Percentiles rank a stretch among this genome's conserved stretches.
phyloP scores from a whole-genome alignment of 2,329 filamentous ascomycete species.

The Pseudofabraea citricarpa region DNA sequence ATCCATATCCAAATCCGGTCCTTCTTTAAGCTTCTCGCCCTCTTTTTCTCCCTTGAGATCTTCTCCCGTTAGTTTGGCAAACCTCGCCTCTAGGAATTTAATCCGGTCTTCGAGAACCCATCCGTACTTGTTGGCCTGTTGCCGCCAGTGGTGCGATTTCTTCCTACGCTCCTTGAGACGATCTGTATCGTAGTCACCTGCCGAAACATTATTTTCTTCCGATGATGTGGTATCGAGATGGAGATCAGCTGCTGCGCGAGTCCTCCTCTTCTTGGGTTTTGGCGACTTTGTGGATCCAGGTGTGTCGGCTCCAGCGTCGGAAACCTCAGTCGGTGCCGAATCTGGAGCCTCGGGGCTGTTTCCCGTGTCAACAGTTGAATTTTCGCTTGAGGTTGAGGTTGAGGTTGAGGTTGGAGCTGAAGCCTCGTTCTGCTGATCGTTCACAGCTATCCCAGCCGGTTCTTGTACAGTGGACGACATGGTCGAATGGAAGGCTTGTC shows the following conservation, averaged over 20 bases:
- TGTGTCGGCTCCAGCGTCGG: too few species aligned
- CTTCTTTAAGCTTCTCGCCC: background rate
- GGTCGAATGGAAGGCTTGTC: too few species aligned
- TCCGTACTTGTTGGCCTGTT: background rate
- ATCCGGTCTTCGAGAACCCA: background rate
- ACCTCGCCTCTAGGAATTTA: background rate
- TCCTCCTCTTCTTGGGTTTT: background rate
- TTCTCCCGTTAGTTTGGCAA: background rate
- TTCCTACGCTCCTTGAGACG: background rate
- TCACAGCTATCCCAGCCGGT: too few species aligned
- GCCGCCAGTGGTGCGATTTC: background rate
- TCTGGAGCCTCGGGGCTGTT: too few species aligned
- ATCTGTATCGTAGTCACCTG: background rate
- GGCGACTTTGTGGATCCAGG: background rate
- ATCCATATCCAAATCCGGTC: background rate
- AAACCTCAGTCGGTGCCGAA: too few species aligned
- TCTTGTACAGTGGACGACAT: too few species aligned
- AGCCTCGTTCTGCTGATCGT: too few species aligned
- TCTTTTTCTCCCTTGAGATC: background rate
- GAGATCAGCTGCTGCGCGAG: background rate
- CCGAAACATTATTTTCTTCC: background rate
- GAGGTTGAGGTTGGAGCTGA: too few species aligned
- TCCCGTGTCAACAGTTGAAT: too few species aligned
- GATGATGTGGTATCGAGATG: background rate
- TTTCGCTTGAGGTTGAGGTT: too few species aligned